Evolutionary conservation across 192 early-diverging fungal species (phyloP).

Genomic region (Backusella tarrabulga): DNA sequence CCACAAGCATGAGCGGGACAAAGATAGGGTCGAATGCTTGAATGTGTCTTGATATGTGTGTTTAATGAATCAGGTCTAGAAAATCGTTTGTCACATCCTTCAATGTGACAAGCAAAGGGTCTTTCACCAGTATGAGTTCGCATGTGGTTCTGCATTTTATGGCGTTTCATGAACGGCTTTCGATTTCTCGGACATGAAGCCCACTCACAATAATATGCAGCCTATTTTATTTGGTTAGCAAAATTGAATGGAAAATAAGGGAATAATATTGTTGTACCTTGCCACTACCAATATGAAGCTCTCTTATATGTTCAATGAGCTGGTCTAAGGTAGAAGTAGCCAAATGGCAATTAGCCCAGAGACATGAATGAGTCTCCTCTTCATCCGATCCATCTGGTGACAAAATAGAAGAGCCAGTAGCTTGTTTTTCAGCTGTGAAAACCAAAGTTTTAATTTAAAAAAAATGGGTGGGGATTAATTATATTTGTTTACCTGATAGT

Average conservation of each 20-base stretch:
- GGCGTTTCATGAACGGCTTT: conserved; percentile 64
- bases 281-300: conserved; percentile 50
- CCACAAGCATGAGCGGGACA: conserved; percentile 46
- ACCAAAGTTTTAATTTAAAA: not conserved
- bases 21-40: conserved; percentile 50
- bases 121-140: conserved; percentile 73
- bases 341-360: not conserved
- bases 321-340: not conserved
- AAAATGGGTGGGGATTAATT: not conserved
- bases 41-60: conserved; percentile 60
- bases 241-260: not conserved
- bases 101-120: conserved; percentile 61
- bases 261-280: conserved; percentile 38
- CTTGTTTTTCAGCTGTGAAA: not conserved
- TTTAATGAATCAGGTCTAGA: conserved; percentile 69
- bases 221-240: conserved; percentile 17
- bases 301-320: conserved; percentile 47
- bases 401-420: not conserved
- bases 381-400: conserved; percentile 1
- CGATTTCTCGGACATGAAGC: conserved; percentile 41
- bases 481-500: not conserved
- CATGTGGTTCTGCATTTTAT: conserved; percentile 69
- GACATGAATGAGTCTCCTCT: conserved; percentile 9
- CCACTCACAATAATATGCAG: conserved; percentile 48
- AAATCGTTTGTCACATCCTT: conserved; percentile 65